phyloP scores from a whole-genome alignment of 441 rosid genomes.

The Syzygium syzygioides region DNA sequence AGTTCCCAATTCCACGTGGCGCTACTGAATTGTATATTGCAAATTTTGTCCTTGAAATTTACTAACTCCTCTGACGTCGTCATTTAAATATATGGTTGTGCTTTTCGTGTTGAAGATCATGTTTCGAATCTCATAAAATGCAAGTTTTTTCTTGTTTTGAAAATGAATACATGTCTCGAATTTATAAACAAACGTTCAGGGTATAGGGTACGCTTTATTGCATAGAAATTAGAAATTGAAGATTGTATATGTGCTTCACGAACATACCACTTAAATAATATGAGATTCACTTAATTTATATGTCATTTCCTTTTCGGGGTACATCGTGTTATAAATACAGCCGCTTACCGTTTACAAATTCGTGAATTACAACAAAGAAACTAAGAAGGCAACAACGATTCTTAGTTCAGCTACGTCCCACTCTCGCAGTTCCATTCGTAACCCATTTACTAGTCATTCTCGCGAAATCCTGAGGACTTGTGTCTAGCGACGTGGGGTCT shows the following conservation, averaged over 20 bases:
- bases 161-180: background rate
- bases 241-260: background rate
- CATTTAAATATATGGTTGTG: background rate
- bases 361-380: background rate
- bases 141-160: background rate
- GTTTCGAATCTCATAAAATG: background rate
- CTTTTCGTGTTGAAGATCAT: background rate
- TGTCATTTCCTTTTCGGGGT: background rate
- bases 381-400: background rate
- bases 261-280: background rate
- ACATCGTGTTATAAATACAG: background rate
- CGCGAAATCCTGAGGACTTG: slow-evolving; percentile 29
- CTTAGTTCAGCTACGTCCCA: slow-evolving; percentile 28
- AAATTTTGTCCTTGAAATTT: background rate
- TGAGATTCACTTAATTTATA: background rate
- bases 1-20: background rate
- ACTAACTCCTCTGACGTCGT: background rate
- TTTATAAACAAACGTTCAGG: background rate
- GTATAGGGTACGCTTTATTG: background rate
- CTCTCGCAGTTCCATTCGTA: slow-evolving; percentile 36
- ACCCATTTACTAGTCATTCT: slow-evolving; percentile 22
- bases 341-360: background rate
- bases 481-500: slow-evolving; percentile 22
- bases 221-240: background rate
- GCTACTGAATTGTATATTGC: background rate